phyloP scores from a whole-genome alignment of 106 monocot species.

The Dactylorhiza incarnata region DNA sequence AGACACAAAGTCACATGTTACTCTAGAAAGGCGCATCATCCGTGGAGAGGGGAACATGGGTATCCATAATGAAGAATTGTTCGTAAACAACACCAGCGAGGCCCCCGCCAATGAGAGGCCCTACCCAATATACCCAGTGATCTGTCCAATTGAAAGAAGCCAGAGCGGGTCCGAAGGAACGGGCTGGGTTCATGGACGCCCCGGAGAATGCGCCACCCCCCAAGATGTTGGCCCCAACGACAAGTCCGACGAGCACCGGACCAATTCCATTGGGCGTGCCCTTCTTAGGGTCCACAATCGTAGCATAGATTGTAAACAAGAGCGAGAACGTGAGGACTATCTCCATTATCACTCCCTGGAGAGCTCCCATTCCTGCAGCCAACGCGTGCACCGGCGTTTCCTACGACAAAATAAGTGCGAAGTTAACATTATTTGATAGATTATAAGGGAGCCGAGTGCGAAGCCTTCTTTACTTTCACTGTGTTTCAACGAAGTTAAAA shows the following conservation, averaged over 20 bases:
- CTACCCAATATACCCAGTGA: constrained; percentile 82
- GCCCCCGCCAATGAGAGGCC: constrained; percentile 60
- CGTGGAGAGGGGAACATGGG: constrained; percentile 38
- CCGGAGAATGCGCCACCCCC: constrained; percentile 75
- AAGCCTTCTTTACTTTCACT: too few relatives aligned
- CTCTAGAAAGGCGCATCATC: constrained; percentile 31
- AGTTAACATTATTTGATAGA: too few relatives aligned
- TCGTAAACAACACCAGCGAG: constrained; percentile 72
- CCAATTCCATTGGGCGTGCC: constrained; percentile 32
- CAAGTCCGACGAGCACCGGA: constrained; percentile 54
- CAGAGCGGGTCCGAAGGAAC: constrained; percentile 82
- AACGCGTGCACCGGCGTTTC: constrained; percentile 64
- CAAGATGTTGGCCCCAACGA: constrained; percentile 66
- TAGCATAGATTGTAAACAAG: constrained; percentile 69
- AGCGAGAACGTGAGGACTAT: constrained; percentile 82
- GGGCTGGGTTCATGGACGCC: constrained; percentile 92
- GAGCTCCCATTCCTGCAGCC: constrained; percentile 30
- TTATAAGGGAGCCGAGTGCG: too few relatives aligned
- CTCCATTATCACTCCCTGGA: constrained; percentile 70
- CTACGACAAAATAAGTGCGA: constrained; percentile 8
- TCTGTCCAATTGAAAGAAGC: constrained; percentile 50
- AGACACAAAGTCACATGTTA: not conserved
- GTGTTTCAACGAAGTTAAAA: too few relatives aligned
- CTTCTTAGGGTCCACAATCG: constrained; percentile 67
- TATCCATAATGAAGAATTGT: constrained; percentile 24